Evolutionary conservation across 2,329 filamentous ascomycete genomes (phyloP).

Genomic region (Gliomastix tumulicola): DNA sequence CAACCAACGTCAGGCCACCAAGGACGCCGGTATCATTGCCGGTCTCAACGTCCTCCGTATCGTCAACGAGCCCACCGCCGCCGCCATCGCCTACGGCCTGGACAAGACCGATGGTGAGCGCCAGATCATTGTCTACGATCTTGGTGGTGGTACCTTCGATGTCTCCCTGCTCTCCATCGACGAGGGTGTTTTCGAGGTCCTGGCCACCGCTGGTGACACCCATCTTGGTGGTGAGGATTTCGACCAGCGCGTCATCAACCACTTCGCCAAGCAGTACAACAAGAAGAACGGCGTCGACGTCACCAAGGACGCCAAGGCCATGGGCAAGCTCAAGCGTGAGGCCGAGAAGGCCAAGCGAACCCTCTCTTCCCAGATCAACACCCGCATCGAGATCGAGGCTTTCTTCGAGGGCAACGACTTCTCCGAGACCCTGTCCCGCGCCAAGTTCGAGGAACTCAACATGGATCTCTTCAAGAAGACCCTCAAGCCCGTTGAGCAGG

Average conservation of each 20-base stretch:
- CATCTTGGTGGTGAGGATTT: constrained; percentile 98
- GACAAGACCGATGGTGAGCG: constrained; percentile 79
- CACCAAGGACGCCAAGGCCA: constrained; percentile 91
- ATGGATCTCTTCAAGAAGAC: constrained; percentile 99
- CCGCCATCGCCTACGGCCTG: constrained; percentile 89
- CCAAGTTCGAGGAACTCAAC: constrained; percentile 99
- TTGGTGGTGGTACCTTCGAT: constrained; percentile 92
- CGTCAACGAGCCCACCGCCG: constrained; percentile 93
- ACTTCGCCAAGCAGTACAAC: constrained; percentile 97
- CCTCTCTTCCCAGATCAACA: constrained; percentile 88
- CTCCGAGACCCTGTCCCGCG: constrained; percentile 94
- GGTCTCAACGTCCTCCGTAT: constrained; percentile 94
- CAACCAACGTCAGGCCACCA: constrained; percentile 93
- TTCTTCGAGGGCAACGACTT: constrained; percentile 97
- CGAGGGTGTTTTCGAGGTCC: constrained; percentile 87
- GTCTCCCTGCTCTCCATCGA: constrained; percentile 89
- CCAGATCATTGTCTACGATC: constrained; percentile 89
- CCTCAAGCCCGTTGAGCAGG: constrained; percentile 96
- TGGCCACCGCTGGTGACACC: constrained; percentile 93
- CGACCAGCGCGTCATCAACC: constrained; percentile 93
- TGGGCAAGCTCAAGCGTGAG: constrained; percentile 99
- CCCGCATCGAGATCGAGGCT: constrained; percentile 91
- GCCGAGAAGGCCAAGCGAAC: constrained; percentile 99
- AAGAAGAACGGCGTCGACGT: constrained; percentile 94
- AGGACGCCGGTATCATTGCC: constrained; percentile 88